Conservation (phyloP, 768 basidiomycete genomes). For the Suillus bovinus region DNA sequence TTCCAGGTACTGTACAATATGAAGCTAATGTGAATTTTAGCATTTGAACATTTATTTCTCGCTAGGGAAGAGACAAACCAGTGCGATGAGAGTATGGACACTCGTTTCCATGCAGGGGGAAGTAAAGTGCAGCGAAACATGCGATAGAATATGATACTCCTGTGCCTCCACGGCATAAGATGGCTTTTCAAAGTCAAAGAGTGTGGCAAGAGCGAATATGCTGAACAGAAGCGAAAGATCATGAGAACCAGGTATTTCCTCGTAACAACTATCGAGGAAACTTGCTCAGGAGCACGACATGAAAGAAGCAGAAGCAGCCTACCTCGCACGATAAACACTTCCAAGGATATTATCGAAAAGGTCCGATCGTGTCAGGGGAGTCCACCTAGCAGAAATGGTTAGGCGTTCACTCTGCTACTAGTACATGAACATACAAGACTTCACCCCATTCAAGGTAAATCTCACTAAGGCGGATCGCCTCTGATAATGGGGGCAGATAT, state of each 20-base stretch:
- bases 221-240: conserved; percentile 62
- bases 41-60: conserved; percentile 10
- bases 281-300: background rate
- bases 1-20: conserved; percentile 51
- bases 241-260: conserved; percentile 45
- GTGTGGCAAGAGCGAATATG: conserved; percentile 61
- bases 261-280: conserved; percentile 37
- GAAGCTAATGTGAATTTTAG: conserved; percentile 30
- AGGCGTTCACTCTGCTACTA: background rate
- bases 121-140: conserved; percentile 50
- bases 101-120: conserved; percentile 51
- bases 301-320: conserved; percentile 16
- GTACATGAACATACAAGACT: conserved; percentile 46
- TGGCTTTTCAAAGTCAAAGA: conserved; percentile 55
- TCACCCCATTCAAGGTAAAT: conserved; percentile 64
- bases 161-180: conserved; percentile 54
- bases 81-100: conserved; percentile 50
- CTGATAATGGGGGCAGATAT: conserved; percentile 54
- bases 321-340: conserved; percentile 56
- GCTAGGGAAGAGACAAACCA: conserved; percentile 44
- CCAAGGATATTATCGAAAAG: conserved; percentile 57
- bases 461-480: conserved; percentile 62
- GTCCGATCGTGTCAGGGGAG: conserved; percentile 51
- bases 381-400: conserved; percentile 42
- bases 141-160: conserved; percentile 62